A percentile compares a stretch with the other conserved stretches of the same genome.
phyloP scores from a whole-genome alignment of 495 filamentous ascomycete species.

The Bacidia gigantensis region DNA sequence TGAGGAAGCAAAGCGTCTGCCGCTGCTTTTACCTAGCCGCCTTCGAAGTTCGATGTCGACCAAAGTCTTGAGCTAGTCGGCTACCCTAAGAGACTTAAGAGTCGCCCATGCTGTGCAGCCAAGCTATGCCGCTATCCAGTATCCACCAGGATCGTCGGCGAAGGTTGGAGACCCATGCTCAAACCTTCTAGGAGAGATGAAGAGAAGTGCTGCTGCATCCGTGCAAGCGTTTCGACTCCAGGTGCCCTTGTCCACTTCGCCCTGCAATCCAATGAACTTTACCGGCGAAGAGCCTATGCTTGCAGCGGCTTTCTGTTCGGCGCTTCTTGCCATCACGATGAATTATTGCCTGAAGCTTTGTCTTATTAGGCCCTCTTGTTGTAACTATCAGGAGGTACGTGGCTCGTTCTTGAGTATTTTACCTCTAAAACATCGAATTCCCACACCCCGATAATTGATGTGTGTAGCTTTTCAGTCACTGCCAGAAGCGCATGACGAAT shows the following conservation, averaged over 20 bases:
- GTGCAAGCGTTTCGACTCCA: background rate
- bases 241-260: background rate
- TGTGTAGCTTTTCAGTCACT: slow-evolving; percentile 6
- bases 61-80: background rate
- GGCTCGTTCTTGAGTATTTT: slow-evolving; percentile 7
- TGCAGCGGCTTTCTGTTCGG: slow-evolving; percentile 1
- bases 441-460: background rate
- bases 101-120: background rate
- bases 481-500: slow-evolving; percentile 12
- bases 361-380: background rate
- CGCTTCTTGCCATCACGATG: slow-evolving; percentile 1
- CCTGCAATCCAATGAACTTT: background rate
- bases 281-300: background rate
- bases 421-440: slow-evolving; percentile 2
- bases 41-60: no score
- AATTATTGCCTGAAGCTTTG: background rate
- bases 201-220: background rate
- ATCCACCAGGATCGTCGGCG: background rate
- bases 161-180: slow-evolving; percentile 1
- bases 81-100: background rate
- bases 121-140: slow-evolving; percentile 1
- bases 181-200: slow-evolving; percentile 3
- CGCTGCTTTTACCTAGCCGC: slow-evolving; percentile 13
- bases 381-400: no score
- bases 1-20: slow-evolving; percentile 10